Evolutionary conservation across 2,329 filamentous ascomycete genomes (phyloP), one percentile per base, ranked within the genome.

Genomic region (Tolypocladium tundrense): DNA sequence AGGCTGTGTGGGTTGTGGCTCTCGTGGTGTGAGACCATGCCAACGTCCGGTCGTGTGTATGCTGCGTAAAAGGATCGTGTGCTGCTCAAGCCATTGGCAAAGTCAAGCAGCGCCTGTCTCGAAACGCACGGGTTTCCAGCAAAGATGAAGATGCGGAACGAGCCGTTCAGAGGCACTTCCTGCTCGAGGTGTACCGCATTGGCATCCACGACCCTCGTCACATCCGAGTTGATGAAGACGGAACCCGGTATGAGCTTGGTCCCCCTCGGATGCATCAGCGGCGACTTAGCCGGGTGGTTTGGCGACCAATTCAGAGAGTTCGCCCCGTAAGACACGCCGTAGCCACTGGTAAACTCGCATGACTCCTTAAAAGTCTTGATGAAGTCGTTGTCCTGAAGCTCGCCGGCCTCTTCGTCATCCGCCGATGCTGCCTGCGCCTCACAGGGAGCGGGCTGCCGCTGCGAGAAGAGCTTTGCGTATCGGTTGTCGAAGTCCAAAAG

Each of bases 111-210:
- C 0, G 91, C 89, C 53, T 74, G 72, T 48, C 78, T 77, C 14
- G 84, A 87, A 53, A 78, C 77, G 16, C 75, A 68, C 10, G 84
- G 84, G 48, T 79, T 78, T 58, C 92, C 92, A n/a, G 84, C 91
- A 70, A 95, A 96, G 61, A 96, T 72, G 70, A 91, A 95, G 60
- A 96, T 79, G 58, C 91, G 83, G 79, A 92, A 96, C 2, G 91
- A 87, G 50, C 91, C 91, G 72, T 96, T 96, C 59, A 92, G 78
- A 0, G 91, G 91, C 39, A 96, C 82, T 68, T 95, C 89, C 72
- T 96, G 91, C 73, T 96, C 92, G 11, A 96, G 80, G 66, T 95
- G 89, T 1, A 96, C 91, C 6, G 90, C 86, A 72, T 96, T 96
- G 68, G 91, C 88, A 68, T 97, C 92, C 1, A 88, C 86, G 27